A percentile compares a stretch with the other conserved stretches of the same genome.
Evolutionary conservation across 495 filamentous ascomycete species (phyloP).

Genomic region (Penicillium nucicola): DNA sequence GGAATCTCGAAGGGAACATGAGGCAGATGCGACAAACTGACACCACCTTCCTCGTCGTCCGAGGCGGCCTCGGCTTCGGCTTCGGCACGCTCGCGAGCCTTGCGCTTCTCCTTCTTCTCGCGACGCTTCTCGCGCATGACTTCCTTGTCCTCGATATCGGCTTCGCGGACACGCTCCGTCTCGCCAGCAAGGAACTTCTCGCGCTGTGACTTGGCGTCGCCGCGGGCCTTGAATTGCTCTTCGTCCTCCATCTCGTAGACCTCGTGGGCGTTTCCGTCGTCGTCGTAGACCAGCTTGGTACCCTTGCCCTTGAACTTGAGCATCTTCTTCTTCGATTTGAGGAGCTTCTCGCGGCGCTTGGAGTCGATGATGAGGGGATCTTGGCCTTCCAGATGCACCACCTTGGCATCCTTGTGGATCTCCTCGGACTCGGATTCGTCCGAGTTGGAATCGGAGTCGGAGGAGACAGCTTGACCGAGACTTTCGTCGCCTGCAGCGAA

Average conservation of each 20-base stretch:
- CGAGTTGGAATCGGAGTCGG: conserved; percentile 17
- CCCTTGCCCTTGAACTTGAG: conserved; percentile 83
- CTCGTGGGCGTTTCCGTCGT: conserved; percentile 79
- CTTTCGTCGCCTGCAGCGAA: conserved; percentile 53
- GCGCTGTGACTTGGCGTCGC: conserved; percentile 71
- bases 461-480: conserved; percentile 21
- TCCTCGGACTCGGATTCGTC: conserved; percentile 9
- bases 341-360: conserved; percentile 86
- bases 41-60: conserved; percentile 36
- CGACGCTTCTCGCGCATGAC: conserved; percentile 72
- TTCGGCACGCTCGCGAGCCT: conserved; percentile 64
- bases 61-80: conserved; percentile 39
- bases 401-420: conserved; percentile 19
- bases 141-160: conserved; percentile 80
- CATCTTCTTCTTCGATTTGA: conserved; percentile 91
- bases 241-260: conserved; percentile 87
- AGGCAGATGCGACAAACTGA: conserved; percentile 39
- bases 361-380: conserved; percentile 81
- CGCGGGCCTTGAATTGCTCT: conserved; percentile 68
- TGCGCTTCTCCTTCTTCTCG: conserved; percentile 85
- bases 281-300: conserved; percentile 84
- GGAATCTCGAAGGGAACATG: conserved; percentile 32
- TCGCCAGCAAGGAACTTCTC: conserved; percentile 73
- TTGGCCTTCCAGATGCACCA: conserved; percentile 48
- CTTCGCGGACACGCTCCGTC: conserved; percentile 63